Conservation (phyloP, 345 rosid genomes). For the Firmiana major region DNA sequence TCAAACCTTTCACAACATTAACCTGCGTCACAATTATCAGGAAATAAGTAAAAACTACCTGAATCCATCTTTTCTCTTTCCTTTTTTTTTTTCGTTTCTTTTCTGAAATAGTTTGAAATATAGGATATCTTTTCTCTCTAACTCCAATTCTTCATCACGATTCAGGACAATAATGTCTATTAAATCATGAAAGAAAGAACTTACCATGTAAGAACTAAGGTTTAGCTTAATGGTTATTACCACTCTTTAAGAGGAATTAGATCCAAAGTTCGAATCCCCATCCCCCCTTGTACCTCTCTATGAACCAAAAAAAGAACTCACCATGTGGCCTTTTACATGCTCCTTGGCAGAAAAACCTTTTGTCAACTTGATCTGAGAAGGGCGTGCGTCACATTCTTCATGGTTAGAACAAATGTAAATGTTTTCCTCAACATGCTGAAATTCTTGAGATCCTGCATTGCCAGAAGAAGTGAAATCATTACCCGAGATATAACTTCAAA, state of each 20-base stretch:
- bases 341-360: conserved; percentile 91
- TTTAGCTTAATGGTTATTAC: too few species aligned
- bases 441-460: conserved; percentile 71
- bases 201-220: conserved; percentile 41
- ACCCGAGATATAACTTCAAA: neutral
- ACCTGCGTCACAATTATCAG: conserved; percentile 48
- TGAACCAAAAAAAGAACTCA: conserved; percentile 38
- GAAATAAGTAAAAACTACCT: conserved; percentile 23
- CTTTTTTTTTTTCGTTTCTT: too few species aligned
- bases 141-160: conserved; percentile 18
- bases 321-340: conserved; percentile 86
- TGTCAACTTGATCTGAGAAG: conserved; percentile 56
- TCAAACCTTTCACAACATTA: conserved; percentile 93
- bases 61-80: conserved; percentile 2
- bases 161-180: conserved; percentile 8
- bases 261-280: too few species aligned
- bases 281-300: too few species aligned
- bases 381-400: conserved; percentile 56
- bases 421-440: conserved; percentile 37
- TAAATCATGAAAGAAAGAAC: conserved; percentile 32
- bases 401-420: conserved; percentile 59
- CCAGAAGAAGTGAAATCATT: neutral
- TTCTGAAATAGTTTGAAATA: neutral
- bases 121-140: conserved; percentile 14
- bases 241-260: too few species aligned